Evolutionary conservation across 192 early-diverging fungal genomes (phyloP).

Genomic region (Coemansia sp.): DNA sequence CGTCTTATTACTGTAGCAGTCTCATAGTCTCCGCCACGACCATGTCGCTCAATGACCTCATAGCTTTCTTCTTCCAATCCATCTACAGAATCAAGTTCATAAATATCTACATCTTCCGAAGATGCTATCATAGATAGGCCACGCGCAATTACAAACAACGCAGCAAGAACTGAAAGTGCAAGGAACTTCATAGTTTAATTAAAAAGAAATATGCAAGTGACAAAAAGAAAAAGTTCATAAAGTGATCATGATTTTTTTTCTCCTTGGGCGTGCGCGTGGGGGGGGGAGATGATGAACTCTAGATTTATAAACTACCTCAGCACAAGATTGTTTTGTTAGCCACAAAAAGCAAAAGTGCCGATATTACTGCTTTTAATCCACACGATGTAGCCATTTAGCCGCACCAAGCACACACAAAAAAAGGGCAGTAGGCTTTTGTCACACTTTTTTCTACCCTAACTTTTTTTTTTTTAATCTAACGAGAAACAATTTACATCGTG

Average conservation of each 20-base stretch:
- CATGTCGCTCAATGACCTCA: neutral
- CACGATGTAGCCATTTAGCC: conserved; percentile 3
- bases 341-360: neutral
- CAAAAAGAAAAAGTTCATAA: neutral
- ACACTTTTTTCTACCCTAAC: neutral
- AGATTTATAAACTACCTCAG: neutral
- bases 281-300: neutral
- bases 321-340: neutral
- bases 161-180: neutral
- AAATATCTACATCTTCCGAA: neutral
- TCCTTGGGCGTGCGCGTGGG: neutral
- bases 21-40: neutral
- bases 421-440: neutral
- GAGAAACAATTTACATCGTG: conserved; percentile 3
- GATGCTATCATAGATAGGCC: neutral
- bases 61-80: neutral
- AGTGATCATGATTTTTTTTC: neutral
- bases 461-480: neutral
- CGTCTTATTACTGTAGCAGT: neutral
- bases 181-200: neutral
- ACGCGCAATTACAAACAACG: neutral
- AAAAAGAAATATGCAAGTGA: neutral
- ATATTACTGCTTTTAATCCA: conserved; percentile 2
- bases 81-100: neutral
- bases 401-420: neutral